These are phyloP conservation scores for Porcisia hertigi DNA, from an alignment of 208 protist species.

Conservation along the genomic window DNA sequence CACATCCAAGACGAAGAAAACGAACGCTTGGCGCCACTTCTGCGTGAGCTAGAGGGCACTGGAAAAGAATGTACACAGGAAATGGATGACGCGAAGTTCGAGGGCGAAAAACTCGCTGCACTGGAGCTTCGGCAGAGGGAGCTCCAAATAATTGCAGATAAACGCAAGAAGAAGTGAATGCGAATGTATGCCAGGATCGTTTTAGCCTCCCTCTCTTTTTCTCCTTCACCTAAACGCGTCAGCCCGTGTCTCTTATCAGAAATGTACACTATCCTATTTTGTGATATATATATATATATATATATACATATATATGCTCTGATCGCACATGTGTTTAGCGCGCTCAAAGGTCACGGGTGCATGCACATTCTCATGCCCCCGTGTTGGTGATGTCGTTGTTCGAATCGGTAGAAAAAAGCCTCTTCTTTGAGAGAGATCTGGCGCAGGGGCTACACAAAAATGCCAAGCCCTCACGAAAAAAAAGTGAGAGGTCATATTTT, in stretches of 20 bases:
- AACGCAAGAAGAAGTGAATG: slow-evolving; percentile 21
- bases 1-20: slow-evolving; percentile 80
- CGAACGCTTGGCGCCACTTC: slow-evolving; percentile 50
- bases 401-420: background rate
- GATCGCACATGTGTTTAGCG: background rate
- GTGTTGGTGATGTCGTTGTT: too few relatives aligned
- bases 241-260: background rate
- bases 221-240: background rate
- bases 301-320: too few relatives aligned
- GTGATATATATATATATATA: background rate
- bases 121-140: slow-evolving; percentile 70
- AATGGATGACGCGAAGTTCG: slow-evolving; percentile 73
- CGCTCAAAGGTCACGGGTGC: background rate
- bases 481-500: too few relatives aligned
- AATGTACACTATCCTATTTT: slow-evolving; percentile 2
- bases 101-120: slow-evolving; percentile 70
- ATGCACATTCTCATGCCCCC: background rate
- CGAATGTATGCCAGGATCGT: background rate
- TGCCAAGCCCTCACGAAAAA: background rate
- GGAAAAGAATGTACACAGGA: slow-evolving; percentile 65
- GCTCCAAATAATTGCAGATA: slow-evolving; percentile 52
- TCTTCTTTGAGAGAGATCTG: background rate
- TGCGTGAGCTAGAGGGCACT: slow-evolving; percentile 50
- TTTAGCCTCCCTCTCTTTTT: background rate
- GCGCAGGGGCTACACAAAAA: background rate